Percentiles rank a stretch among this genome's conserved stretches.
Conservation (phyloP, 2,329 filamentous ascomycete genomes). For the Elsinoe necatrix region DNA sequence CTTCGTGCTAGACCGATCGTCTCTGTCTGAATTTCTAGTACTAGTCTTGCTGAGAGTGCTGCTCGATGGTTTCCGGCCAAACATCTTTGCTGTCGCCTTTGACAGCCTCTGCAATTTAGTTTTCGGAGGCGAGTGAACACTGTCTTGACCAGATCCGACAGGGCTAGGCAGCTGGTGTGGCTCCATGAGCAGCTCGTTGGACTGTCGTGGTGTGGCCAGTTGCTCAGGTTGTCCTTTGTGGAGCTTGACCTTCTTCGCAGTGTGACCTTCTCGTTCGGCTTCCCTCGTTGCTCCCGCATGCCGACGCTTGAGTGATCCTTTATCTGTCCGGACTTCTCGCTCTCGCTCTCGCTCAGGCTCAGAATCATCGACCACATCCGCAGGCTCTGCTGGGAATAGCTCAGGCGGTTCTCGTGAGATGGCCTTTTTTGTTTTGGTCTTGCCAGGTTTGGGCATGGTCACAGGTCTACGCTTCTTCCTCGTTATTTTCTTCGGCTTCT, state of each 20-base stretch:
- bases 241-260: background rate
- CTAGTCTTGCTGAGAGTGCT: background rate
- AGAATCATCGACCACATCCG: background rate
- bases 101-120: background rate
- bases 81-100: background rate
- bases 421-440: background rate
- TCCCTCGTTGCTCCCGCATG: background rate
- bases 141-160: conserved; percentile 1
- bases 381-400: background rate
- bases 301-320: background rate
- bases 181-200: background rate
- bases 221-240: background rate
- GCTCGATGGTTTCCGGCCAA: background rate
- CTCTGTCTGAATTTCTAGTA: background rate
- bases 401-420: background rate
- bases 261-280: background rate
- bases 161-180: conserved; percentile 7
- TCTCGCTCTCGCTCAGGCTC: background rate
- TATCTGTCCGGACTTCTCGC: background rate
- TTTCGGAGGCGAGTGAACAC: background rate
- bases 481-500: conserved; percentile 6
- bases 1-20: background rate
- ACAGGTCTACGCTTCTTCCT: conserved; percentile 1
- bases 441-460: background rate
- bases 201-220: background rate